Evolutionary conservation across 1,284 basidiomycete species (phyloP).

Genomic region (Boletus chippewaensis): DNA sequence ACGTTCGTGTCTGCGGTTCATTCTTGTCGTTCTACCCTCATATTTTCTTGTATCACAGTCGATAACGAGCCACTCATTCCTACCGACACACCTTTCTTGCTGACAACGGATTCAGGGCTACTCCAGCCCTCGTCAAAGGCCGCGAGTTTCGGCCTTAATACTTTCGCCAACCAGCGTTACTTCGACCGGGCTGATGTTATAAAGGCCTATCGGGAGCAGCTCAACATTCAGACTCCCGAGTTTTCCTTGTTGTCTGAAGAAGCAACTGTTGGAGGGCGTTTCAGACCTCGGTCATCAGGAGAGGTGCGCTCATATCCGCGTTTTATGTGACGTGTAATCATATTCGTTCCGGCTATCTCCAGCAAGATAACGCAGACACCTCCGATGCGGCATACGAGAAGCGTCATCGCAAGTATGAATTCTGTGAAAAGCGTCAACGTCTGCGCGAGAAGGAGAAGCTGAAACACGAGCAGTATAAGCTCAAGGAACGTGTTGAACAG

Average conservation of each 20-base stretch:
- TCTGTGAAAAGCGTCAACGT: constrained; percentile 78
- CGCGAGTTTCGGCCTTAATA: constrained; percentile 44
- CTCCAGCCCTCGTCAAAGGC: constrained; percentile 33
- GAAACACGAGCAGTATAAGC: constrained; percentile 85
- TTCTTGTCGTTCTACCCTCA: constrained; percentile 19
- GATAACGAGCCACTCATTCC: constrained; percentile 69
- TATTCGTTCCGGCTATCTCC: constrained; percentile 2
- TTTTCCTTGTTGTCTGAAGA: constrained; percentile 53
- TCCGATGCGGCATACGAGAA: constrained; percentile 82
- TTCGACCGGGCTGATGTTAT: constrained; percentile 73
- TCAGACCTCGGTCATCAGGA: constrained; percentile 59
- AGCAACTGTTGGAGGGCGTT: constrained; percentile 55
- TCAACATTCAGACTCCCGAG: constrained; percentile 66
- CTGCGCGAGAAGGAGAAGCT: constrained; percentile 87
- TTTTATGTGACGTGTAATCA: constrained; percentile 13
- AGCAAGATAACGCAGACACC: constrained; percentile 55
- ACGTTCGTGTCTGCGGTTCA: constrained; percentile 46
- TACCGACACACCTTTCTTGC: constrained; percentile 52
- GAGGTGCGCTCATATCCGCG: constrained; percentile 46
- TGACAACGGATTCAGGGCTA: constrained; percentile 60
- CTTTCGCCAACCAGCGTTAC: constrained; percentile 59
- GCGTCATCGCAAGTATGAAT: constrained; percentile 81
- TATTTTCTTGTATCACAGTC: constrained; percentile 36
- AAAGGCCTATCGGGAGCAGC: constrained; percentile 58
- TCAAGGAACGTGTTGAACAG: constrained; percentile 83